Evolutionary conservation across 73 alveolate genomes (phyloP).

Genomic region (Paramecium sexaurelia): DNA sequence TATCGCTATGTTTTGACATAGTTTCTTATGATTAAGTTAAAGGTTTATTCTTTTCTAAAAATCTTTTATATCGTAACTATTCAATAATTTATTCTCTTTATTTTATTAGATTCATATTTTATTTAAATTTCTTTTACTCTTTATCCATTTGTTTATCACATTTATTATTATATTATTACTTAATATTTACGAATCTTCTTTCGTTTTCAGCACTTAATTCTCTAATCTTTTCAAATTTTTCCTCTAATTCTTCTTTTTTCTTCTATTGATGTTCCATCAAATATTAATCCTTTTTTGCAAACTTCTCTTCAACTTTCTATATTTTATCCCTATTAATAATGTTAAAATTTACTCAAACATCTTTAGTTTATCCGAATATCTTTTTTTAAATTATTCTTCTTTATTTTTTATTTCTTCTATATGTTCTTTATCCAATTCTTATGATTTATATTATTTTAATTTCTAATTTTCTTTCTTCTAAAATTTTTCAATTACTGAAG

Average conservation of each 20-base stretch:
- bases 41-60: neutral
- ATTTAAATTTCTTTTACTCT: constrained; percentile 12
- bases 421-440: neutral
- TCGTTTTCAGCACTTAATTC: constrained; percentile 29
- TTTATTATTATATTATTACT: constrained; percentile 15
- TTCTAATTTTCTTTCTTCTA: neutral
- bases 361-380: neutral
- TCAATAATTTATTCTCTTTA: constrained; percentile 20
- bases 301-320: neutral
- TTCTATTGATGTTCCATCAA: neutral
- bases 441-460: neutral
- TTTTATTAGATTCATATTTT: neutral
- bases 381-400: neutral
- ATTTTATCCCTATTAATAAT: neutral
- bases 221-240: constrained; percentile 26
- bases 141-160: constrained; percentile 28
- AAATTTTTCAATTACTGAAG: constrained; percentile 14
- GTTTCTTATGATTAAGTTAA: neutral
- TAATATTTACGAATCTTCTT: neutral
- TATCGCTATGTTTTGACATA: neutral
- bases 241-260: constrained; percentile 2
- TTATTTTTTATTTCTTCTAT: neutral
- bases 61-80: neutral
- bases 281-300: neutral
- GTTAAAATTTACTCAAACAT: neutral